phyloP scores from a whole-genome alignment of 306 rosid genomes.

The apple (Malus domestica) region DNA sequence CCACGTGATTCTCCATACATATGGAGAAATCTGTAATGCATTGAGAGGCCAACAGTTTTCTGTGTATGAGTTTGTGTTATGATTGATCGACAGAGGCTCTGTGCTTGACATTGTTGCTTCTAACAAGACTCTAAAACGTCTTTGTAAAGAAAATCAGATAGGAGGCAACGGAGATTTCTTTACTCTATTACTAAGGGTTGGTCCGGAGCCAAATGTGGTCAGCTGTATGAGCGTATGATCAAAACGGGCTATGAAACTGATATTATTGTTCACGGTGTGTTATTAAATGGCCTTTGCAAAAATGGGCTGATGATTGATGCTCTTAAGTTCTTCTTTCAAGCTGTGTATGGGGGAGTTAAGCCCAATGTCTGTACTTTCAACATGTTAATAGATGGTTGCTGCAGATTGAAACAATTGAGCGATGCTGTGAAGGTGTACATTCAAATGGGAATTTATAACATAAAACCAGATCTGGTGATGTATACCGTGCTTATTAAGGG shows the following conservation, averaged over 20 bases:
- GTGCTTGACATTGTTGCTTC: neutral
- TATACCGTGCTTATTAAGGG: constrained; percentile 24
- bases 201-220: constrained; percentile 25
- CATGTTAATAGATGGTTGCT: constrained; percentile 25
- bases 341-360: constrained; percentile 5
- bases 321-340: constrained; percentile 25
- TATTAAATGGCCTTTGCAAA: constrained; percentile 25
- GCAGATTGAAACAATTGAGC: constrained; percentile 15
- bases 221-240: constrained; percentile 7
- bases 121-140: neutral
- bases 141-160: neutral
- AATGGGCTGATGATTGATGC: constrained; percentile 18
- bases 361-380: constrained; percentile 22
- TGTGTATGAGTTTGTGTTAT: constrained; percentile 19
- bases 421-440: constrained; percentile 20
- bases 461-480: constrained; percentile 20
- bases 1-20: constrained; percentile 5
- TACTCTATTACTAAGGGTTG: neutral
- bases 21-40: constrained; percentile 8
- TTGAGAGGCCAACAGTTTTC: neutral
- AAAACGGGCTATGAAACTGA: constrained; percentile 17
- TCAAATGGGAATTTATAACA: constrained; percentile 7
- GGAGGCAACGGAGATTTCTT: neutral
- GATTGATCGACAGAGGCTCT: constrained; percentile 9
- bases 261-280: constrained; percentile 10